Conservation (phyloP, 257 asterid genomes). For the Solanum piurae region DNA sequence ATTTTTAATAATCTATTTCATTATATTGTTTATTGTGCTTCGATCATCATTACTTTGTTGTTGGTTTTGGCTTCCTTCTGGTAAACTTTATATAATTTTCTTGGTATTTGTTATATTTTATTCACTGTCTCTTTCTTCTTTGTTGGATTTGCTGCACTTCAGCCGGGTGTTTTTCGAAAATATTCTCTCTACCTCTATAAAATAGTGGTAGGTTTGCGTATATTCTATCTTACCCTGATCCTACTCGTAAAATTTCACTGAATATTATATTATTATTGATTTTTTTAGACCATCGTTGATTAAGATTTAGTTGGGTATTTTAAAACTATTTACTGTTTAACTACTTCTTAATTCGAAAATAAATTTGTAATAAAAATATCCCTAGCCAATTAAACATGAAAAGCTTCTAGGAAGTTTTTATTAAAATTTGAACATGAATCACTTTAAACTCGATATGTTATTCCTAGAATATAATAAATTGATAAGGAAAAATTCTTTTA, state of each 20-base stretch:
- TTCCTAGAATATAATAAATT: neutral
- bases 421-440: neutral
- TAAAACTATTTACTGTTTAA: neutral
- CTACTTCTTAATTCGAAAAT: neutral
- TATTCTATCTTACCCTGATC: too few species aligned
- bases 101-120: neutral
- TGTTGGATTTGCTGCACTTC: too few species aligned
- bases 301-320: neutral
- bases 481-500: neutral
- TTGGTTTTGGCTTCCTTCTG: neutral
- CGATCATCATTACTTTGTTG: neutral
- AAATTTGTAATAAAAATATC: neutral
- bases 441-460: neutral
- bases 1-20: too few species aligned
- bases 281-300: neutral
- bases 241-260: neutral
- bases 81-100: too few species aligned
- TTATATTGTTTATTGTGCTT: neutral
- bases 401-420: neutral
- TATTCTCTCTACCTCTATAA: rapidly evolving
- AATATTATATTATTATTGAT: too few species aligned
- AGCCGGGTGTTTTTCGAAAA: too few species aligned
- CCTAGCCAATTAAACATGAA: neutral
- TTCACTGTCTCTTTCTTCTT: too few species aligned
- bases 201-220: rapidly evolving